A percentile compares a stretch with the other conserved stretches of the same genome.
phyloP scores from a whole-genome alignment of 345 rosid genomes.

The Eutrema heterophyllum region DNA sequence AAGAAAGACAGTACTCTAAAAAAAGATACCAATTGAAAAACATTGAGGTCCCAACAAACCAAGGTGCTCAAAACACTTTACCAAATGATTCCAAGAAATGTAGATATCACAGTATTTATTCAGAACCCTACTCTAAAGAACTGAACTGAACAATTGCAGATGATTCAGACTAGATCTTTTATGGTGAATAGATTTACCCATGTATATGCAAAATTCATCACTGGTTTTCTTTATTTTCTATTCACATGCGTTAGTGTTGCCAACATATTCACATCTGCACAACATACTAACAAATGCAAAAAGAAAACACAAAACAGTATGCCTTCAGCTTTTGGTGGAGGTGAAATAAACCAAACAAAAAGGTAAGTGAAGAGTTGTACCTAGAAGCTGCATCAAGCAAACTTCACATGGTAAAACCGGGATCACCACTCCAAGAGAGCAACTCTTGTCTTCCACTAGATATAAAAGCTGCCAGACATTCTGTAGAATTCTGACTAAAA shows the following conservation, averaged over 20 bases:
- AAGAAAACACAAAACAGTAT: not conserved
- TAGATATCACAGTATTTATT: not conserved
- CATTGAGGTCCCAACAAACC: conserved; percentile 7
- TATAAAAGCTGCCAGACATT: conserved; percentile 82
- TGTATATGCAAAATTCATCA: not conserved
- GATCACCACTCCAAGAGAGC: conserved; percentile 80
- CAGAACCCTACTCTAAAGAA: not conserved
- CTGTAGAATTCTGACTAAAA: conserved; percentile 72
- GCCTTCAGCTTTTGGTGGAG: conserved; percentile 7
- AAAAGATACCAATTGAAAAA: conserved; percentile 1
- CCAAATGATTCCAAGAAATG: not conserved
- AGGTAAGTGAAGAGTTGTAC: conserved; percentile 31
- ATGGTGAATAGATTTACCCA: not conserved
- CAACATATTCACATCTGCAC: conserved; percentile 10
- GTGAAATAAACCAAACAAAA: conserved; percentile 10
- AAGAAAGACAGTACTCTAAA: conserved; percentile 3
- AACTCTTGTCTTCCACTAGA: conserved; percentile 68
- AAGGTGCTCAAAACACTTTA: conserved; percentile 6
- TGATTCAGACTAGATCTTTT: not conserved
- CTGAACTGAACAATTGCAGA: not conserved
- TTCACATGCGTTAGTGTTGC: conserved; percentile 5
- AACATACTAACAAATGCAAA: conserved; percentile 4
- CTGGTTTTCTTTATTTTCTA: not conserved
- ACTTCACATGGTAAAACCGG: conserved; percentile 73
- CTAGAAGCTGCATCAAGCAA: conserved; percentile 95